Evolutionary conservation across 2,329 filamentous ascomycete genomes (phyloP).

Genomic region (Cercospora sesami): DNA sequence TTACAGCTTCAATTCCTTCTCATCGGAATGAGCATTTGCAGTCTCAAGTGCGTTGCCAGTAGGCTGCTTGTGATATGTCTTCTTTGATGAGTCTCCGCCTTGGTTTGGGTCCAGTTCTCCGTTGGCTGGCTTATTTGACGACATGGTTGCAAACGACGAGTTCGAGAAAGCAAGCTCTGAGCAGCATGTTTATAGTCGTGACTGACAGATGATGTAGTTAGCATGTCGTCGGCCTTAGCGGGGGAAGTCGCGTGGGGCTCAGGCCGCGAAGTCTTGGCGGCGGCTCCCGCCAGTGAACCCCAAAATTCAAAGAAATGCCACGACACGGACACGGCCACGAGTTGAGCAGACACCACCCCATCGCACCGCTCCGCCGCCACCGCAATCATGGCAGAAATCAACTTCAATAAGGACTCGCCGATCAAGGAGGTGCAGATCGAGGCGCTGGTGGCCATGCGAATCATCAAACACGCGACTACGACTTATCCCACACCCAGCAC

Average conservation of each 20-base stretch:
- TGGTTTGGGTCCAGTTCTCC: slow-evolving; percentile 48
- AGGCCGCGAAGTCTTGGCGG: not conserved
- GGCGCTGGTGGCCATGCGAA: slow-evolving; percentile 96
- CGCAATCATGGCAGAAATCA: slow-evolving; percentile 33
- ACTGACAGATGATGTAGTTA: not conserved
- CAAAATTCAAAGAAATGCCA: slow-evolving; percentile 11
- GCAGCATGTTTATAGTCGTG: not conserved
- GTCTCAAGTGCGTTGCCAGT: slow-evolving; percentile 70
- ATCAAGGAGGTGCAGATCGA: slow-evolving; percentile 79
- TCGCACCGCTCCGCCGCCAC: not conserved
- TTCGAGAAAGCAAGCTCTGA: not conserved
- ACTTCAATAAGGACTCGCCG: slow-evolving; percentile 51
- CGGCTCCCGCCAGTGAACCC: slow-evolving; percentile 1
- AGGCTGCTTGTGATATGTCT: slow-evolving; percentile 69
- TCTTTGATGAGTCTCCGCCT: slow-evolving; percentile 54
- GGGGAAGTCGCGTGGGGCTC: not conserved
- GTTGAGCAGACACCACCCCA: slow-evolving; percentile 5
- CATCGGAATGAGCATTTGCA: slow-evolving; percentile 67
- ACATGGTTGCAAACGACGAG: not conserved
- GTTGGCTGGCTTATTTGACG: slow-evolving; percentile 11
- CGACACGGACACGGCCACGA: slow-evolving; percentile 8
- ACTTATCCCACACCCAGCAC: slow-evolving; percentile 86
- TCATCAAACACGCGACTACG: slow-evolving; percentile 90
- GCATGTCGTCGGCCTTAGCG: slow-evolving; percentile 5
- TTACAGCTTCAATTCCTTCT: slow-evolving; percentile 67